phyloP scores from a whole-genome alignment of 169 alveolate species.

The Babesia caballi region DNA sequence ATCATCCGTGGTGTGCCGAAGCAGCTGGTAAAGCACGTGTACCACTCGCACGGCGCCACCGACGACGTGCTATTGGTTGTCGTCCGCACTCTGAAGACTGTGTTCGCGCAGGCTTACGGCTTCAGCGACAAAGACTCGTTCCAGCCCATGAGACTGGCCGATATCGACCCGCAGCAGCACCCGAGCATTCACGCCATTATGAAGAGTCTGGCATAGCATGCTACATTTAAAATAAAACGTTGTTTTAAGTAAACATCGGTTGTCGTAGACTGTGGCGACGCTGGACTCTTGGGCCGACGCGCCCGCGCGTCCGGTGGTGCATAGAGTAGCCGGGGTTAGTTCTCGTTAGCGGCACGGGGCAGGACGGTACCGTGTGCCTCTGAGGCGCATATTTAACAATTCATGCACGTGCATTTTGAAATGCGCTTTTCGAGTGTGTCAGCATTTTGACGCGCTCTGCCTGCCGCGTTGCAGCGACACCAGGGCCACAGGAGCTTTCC shows the following conservation, averaged over 20 bases:
- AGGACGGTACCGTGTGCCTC: not conserved
- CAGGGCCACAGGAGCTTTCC: not conserved
- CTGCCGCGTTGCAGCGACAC: constrained; percentile 7
- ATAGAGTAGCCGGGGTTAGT: not conserved
- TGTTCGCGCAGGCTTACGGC: constrained; percentile 19
- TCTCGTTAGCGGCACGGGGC: not conserved
- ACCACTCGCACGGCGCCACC: constrained; percentile 11
- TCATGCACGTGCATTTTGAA: not conserved
- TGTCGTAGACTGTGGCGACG: too few relatives aligned
- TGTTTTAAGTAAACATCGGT: too few relatives aligned
- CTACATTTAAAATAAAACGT: not conserved
- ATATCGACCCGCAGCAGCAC: constrained; percentile 20
- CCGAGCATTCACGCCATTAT: not conserved
- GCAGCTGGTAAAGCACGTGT: constrained; percentile 52
- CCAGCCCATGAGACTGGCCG: constrained; percentile 11
- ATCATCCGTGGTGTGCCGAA: constrained; percentile 50
- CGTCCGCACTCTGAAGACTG: constrained; percentile 14
- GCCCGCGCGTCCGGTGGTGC: not conserved
- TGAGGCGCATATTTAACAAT: not conserved
- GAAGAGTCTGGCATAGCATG: not conserved
- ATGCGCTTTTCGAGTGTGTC: not conserved
- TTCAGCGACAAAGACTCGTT: constrained; percentile 18
- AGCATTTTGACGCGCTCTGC: not conserved
- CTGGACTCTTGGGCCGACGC: not conserved
- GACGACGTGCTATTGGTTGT: constrained; percentile 34